phyloP scores from a whole-genome alignment of 140 eudicot genomes.

The Bidens hawaiensis region DNA sequence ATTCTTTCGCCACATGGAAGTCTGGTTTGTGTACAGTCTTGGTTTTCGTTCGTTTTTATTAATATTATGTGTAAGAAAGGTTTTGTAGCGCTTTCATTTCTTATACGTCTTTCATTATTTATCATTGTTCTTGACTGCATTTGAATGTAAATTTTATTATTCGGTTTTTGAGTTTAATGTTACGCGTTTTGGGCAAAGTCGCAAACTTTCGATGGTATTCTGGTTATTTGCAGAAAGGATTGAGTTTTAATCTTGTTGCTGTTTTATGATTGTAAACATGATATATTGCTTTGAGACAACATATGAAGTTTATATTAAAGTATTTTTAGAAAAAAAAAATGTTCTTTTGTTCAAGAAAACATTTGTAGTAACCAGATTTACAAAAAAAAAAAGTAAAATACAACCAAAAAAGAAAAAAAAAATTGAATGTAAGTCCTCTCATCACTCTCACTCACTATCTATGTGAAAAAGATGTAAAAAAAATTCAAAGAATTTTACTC shows the following conservation, averaged over 20 bases:
- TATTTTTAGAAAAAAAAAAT: too few species aligned
- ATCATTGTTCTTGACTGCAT: constrained; percentile 24
- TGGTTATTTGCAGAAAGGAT: too few species aligned
- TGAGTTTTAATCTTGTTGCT: too few species aligned
- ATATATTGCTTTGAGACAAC: not conserved
- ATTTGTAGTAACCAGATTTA: constrained; percentile 36
- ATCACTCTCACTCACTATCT: constrained; percentile 39
- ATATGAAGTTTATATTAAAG: not conserved
- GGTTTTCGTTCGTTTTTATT: constrained; percentile 34
- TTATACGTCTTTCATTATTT: constrained; percentile 17
- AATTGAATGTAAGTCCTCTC: constrained; percentile 29
- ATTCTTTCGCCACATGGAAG: constrained; percentile 20
- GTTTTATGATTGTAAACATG: too few species aligned
- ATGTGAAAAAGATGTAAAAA: constrained; percentile 18
- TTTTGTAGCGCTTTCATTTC: constrained; percentile 69
- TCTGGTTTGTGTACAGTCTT: constrained; percentile 59
- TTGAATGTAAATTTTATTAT: constrained; percentile 35
- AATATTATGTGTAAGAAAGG: constrained; percentile 60
- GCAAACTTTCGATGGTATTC: too few species aligned
- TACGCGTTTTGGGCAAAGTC: constrained; percentile 17
- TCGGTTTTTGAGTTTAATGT: constrained; percentile 13
- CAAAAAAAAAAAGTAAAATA: constrained; percentile 12
- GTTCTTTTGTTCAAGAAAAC: not conserved
- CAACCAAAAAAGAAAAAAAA: constrained; percentile 16
- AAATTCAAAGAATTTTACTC: constrained; percentile 10